Evolutionary conservation across 495 filamentous ascomycete genomes (phyloP), one percentile per base, ranked within the genome.

Genomic region (Ramalina peruviana): DNA sequence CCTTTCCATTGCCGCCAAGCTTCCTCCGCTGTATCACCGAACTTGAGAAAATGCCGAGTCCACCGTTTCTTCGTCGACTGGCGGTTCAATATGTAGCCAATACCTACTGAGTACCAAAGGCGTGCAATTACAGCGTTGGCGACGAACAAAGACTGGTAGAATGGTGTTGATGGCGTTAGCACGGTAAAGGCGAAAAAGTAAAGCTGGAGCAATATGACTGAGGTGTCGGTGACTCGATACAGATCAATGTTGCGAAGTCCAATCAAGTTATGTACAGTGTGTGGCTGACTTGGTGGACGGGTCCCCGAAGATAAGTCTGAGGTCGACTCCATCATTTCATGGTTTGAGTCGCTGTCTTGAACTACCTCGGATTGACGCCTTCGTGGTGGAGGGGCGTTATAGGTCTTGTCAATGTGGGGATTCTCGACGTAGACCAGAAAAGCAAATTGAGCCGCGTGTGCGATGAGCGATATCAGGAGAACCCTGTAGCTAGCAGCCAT

Each of bases 1-100:
- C 88, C 85, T 66, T 96, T 97, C 92, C 92, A 98, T 62, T 98
- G 88, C 47, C 82, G 81, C 93, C 93, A 98, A 3, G 90, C 90
- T 66, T 96, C 92, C 43, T 83, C 81, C 0, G 79, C 78, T 26
- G 75, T 87, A 58, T 96, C 90, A 51, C 92, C 92, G 59, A 83
- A 96, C 62, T 98, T 98, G 62, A 98, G 74, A 60, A 96, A 98
- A 67, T 98, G 92, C 21, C 92, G 79, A 15, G 90, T 95, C 86
- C 90, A 97, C 59, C 79, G 74, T 66, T 96, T 94, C 67, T 81
- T 75, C 50, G 82, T 82, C 7, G 92, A 95, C 64, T 98, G 92
- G 37, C 75, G 75, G 50, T 83, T 78, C 42, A 98, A 76, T 27
- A 96, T 76, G 58, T 83, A 76, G 5, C 93, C 93, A 16, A 97